Percentiles rank a stretch among this genome's conserved stretches.
Conservation (phyloP, 306 rosid genomes). For the Cucurbita pepo region DNA sequence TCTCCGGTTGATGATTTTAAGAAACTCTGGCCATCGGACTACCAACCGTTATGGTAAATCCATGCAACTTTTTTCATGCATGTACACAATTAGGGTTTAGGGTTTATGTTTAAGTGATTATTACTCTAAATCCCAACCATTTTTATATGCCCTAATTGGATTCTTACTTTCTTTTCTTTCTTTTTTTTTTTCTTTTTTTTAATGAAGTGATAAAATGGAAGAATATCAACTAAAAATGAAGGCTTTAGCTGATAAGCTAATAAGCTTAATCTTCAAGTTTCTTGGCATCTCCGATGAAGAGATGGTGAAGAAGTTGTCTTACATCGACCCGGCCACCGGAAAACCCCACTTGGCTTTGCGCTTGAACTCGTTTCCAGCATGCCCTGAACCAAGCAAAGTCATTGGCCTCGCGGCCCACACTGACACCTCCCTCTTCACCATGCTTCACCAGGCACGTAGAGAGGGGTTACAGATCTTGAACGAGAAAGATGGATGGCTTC, state of each 20-base stretch:
- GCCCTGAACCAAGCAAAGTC: conserved; percentile 31
- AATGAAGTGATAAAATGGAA: conserved; percentile 19
- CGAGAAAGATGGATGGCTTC: conserved; percentile 22
- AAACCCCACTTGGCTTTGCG: not conserved
- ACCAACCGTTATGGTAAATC: conserved; percentile 29
- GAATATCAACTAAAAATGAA: conserved; percentile 25
- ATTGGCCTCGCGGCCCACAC: conserved; percentile 48
- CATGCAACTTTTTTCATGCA: not conserved
- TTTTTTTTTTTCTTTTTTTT: not conserved
- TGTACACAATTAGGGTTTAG: not conserved
- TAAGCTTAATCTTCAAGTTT: conserved; percentile 16
- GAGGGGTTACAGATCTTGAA: conserved; percentile 21
- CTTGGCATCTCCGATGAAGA: conserved; percentile 19
- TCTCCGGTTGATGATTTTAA: conserved; percentile 23
- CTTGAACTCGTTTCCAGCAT: conserved; percentile 35
- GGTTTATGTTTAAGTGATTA: no score
- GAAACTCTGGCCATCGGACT: conserved; percentile 37
- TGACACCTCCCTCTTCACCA: conserved; percentile 36
- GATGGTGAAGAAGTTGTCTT: not conserved
- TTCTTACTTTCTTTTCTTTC: no score
- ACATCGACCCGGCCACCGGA: not conserved
- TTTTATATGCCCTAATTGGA: not conserved
- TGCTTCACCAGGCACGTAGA: conserved; percentile 13
- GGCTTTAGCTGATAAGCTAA: conserved; percentile 7
- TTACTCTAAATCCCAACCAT: not conserved